phyloP scores from a whole-genome alignment of 2,329 filamentous ascomycete species.

The Clarireedia paspali region DNA sequence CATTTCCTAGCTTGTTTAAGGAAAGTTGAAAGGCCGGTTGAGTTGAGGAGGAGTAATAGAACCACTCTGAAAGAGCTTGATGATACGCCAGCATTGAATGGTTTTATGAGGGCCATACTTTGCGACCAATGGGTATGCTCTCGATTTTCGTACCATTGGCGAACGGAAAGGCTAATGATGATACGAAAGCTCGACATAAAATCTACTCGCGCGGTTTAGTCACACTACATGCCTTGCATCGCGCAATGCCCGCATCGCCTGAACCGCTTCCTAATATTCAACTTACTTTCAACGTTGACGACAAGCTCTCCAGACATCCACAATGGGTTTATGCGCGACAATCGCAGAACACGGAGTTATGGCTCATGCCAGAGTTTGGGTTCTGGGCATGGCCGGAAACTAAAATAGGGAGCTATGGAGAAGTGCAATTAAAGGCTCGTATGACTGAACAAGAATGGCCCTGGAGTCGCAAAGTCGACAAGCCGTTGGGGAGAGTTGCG shows the following conservation, averaged over 20 bases:
- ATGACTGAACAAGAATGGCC: constrained; percentile 28
- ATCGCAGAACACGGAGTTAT: constrained; percentile 21
- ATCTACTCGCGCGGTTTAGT: constrained; percentile 29
- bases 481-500: constrained; percentile 43
- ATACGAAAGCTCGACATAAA: constrained; percentile 1
- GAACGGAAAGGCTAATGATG: background rate
- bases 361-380: constrained; percentile 47
- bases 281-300: constrained; percentile 44
- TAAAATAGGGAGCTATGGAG: constrained; percentile 37
- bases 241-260: constrained; percentile 38
- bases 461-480: constrained; percentile 31
- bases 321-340: constrained; percentile 5
- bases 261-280: constrained; percentile 40
- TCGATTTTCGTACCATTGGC: background rate
- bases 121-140: constrained; percentile 9
- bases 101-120: constrained; percentile 7
- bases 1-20: constrained; percentile 11
- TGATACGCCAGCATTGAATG: constrained; percentile 1
- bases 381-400: constrained; percentile 45
- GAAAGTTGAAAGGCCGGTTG: constrained; percentile 14
- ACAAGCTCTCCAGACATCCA: constrained; percentile 31
- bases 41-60: background rate
- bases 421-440: constrained; percentile 32
- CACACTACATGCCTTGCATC: constrained; percentile 45
- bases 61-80: constrained; percentile 2